Conservation (phyloP, 495 filamentous ascomycete genomes). For the Melanomma pulvis-pyrius region DNA sequence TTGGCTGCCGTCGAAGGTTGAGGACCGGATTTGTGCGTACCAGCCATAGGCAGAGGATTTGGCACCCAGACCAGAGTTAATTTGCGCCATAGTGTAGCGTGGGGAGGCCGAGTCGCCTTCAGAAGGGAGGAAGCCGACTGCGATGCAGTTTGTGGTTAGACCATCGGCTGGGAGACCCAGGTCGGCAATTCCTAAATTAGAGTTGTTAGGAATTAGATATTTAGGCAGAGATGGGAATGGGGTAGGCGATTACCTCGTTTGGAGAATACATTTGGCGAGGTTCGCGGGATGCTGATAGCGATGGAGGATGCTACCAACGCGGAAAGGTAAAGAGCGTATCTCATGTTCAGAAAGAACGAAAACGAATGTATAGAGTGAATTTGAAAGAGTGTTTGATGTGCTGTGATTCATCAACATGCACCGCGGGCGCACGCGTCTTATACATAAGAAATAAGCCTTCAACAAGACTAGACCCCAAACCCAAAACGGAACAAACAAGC, state of each 20-base stretch:
- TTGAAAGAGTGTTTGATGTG: no score
- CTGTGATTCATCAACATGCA: neutral
- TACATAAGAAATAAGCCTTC: neutral
- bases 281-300: neutral
- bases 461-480: neutral
- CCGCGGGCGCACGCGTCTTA: neutral
- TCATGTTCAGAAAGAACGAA: neutral
- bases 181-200: neutral
- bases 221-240: neutral
- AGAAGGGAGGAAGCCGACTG: slow-evolving; percentile 17
- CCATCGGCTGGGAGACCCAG: slow-evolving; percentile 8
- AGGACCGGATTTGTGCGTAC: slow-evolving; percentile 11
- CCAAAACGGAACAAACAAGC: neutral
- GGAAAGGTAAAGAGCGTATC: neutral
- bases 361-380: neutral
- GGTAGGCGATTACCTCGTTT: neutral
- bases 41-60: slow-evolving; percentile 8
- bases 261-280: neutral
- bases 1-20: slow-evolving; percentile 3
- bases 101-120: slow-evolving; percentile 15
- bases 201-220: neutral
- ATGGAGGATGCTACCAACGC: neutral
- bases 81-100: slow-evolving; percentile 15
- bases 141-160: slow-evolving; percentile 4
- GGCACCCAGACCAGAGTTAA: neutral